Base-by-base conservation (phyloP, 2,329 filamentous ascomycete genomes). In the Sphaerostilbella broomeana region DNA sequence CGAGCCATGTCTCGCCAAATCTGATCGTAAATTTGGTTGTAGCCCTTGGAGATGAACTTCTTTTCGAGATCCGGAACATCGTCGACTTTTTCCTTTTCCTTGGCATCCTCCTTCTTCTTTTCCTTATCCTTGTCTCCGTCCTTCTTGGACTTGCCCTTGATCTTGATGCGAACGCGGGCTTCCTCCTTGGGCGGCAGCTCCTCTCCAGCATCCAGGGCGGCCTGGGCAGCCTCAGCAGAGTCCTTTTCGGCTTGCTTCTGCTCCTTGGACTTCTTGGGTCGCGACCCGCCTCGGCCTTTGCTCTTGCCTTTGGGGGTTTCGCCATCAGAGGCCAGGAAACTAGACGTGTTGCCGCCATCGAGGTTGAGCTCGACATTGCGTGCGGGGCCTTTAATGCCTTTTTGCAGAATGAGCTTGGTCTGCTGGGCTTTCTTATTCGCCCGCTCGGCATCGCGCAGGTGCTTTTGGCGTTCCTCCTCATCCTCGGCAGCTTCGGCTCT, bases 11-110 rank as follows among this genome's bases (percentile, higher is more conserved):
- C 92, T 48, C 90, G 84, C 82, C 87, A 94, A 49, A 97, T 97
- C 61, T 95, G 88, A 55, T 95, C 89, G 61, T 95, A 95, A 42
- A 98, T 90, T 61, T 94, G 89, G 55, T 94, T 88, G 67, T 94
- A 98, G 13, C 86, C 88, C 59, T 95, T 94, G 35, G 88, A 92
- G 50, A 86, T 81, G 62, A 86, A 92, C 44, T 75, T 74, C 44
- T 77, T 73, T 44, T 81, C 74, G 16, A 77, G 70, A 4, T 75
- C 72, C 25, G 69, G 65, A 7, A 66, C 61, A 19, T 73, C 68
- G 41, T 72, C 71, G 29, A 61, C 61, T 58, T 67, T 72, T 38
- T 75, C 72, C 50, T 74, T 71, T 27, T 72, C 66, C 27, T 71
- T 67, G 42, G 69, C 67, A 22, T 66, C 70, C 35, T 75, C 72